Evolutionary conservation across 2,329 filamentous ascomycete species (phyloP).

Genomic region (Neonectria faginata): DNA sequence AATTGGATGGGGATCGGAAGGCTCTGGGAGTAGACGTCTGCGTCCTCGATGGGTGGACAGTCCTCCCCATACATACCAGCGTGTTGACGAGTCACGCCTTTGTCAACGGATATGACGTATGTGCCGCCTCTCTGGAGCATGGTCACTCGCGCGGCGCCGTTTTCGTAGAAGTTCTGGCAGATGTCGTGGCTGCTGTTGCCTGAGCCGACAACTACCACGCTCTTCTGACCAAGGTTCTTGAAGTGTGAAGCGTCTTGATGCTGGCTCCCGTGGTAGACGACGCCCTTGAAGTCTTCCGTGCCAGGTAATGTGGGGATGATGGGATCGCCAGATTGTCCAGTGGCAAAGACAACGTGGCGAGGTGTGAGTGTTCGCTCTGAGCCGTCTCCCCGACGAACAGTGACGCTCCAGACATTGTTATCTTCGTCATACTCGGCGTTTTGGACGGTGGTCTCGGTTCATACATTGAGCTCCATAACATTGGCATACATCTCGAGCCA

Average conservation of each 20-base stretch:
- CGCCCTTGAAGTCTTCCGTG: slow-evolving; percentile 34
- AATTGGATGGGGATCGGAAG: slow-evolving; percentile 48
- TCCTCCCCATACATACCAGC: slow-evolving; percentile 48
- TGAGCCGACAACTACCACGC: slow-evolving; percentile 60
- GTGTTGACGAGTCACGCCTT: slow-evolving; percentile 56
- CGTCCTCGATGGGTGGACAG: slow-evolving; percentile 61
- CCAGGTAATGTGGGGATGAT: slow-evolving; percentile 18
- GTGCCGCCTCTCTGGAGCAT: slow-evolving; percentile 66
- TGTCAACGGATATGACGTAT: slow-evolving; percentile 58
- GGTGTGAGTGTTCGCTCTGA: too few relatives aligned
- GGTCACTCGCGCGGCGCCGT: slow-evolving; percentile 60
- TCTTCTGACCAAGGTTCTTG: slow-evolving; percentile 48
- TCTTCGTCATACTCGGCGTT: too few relatives aligned
- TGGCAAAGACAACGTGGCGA: too few relatives aligned
- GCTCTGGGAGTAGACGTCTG: slow-evolving; percentile 55
- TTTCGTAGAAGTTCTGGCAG: slow-evolving; percentile 61
- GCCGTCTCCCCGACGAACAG: too few relatives aligned
- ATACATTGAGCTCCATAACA: too few relatives aligned
- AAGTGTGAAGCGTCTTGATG: slow-evolving; percentile 48
- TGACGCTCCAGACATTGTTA: too few relatives aligned
- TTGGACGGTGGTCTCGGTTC: too few relatives aligned
- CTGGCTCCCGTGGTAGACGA: slow-evolving; percentile 28
- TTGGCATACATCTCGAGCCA: too few relatives aligned
- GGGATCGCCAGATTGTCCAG: slow-evolving; percentile 22
- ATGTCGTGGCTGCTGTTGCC: slow-evolving; percentile 64